Evolutionary conservation across 2,329 filamentous ascomycete species (phyloP).

Genomic region (Phialophora chinensis): DNA sequence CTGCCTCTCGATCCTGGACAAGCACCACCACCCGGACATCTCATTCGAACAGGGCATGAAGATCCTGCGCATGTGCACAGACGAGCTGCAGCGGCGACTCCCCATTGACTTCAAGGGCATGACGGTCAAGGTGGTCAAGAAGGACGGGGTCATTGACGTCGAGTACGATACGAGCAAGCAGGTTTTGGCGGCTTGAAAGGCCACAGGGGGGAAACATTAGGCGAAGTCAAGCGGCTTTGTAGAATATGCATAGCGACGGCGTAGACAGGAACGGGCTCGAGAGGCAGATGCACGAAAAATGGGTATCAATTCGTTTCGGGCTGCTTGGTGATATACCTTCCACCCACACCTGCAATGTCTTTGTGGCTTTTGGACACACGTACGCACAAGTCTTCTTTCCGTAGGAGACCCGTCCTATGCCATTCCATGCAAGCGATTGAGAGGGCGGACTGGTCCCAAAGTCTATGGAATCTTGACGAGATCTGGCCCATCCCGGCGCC

Average conservation of each 20-base stretch:
- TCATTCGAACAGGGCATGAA: constrained; percentile 86
- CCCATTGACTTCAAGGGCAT: constrained; percentile 99
- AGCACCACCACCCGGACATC: constrained; percentile 97
- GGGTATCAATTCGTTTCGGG: constrained; percentile 8
- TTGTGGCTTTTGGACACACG: background rate
- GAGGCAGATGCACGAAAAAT: constrained; percentile 13
- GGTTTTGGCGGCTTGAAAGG: constrained; percentile 51
- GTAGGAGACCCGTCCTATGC: background rate
- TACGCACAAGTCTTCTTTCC: background rate
- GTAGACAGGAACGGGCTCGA: constrained; percentile 5
- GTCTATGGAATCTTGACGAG: background rate
- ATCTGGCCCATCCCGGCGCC: constrained; percentile 12
- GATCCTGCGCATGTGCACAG: constrained; percentile 90
- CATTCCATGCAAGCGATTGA: background rate
- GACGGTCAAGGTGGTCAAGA: constrained; percentile 89
- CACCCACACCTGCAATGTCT: background rate
- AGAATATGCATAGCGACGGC: constrained; percentile 36
- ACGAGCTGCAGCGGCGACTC: constrained; percentile 94
- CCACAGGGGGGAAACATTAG: background rate
- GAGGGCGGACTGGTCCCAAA: constrained; percentile 3
- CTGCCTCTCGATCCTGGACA: constrained; percentile 95
- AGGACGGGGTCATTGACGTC: constrained; percentile 86
- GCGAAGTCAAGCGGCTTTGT: background rate
- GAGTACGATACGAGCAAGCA: constrained; percentile 81
- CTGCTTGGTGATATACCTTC: background rate